phyloP scores from a whole-genome alignment of 495 filamentous ascomycete genomes.

The Penicillium lividum region DNA sequence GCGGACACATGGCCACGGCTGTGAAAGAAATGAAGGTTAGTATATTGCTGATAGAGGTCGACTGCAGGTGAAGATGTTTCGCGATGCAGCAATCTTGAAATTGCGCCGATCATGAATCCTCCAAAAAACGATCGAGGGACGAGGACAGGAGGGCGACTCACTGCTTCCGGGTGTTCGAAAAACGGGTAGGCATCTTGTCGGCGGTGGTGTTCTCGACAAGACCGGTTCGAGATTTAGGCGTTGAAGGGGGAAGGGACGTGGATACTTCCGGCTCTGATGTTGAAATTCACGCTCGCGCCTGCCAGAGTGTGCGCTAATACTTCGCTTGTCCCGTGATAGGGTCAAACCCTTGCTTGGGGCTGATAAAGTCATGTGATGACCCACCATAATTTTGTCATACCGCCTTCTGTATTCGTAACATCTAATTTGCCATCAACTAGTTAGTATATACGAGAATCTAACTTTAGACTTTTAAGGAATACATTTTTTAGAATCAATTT shows the following conservation, averaged over 20 bases:
- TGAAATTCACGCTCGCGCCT: constrained; percentile 42
- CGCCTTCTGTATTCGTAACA: constrained; percentile 3
- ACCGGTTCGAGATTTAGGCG: constrained; percentile 45
- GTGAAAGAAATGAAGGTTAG: constrained; percentile 29
- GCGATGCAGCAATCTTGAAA: constrained; percentile 21
- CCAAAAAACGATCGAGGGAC: constrained; percentile 11
- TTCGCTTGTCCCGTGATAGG: constrained; percentile 45
- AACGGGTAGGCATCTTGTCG: constrained; percentile 78
- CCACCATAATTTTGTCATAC: not conserved
- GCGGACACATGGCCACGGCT: constrained; percentile 94
- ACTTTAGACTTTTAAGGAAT: too few species aligned
- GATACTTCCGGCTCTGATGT: constrained; percentile 40
- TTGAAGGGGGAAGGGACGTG: constrained; percentile 44
- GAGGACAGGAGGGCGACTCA: constrained; percentile 50
- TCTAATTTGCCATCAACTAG: not conserved
- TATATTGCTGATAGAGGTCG: constrained; percentile 9
- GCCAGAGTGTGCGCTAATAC: constrained; percentile 48
- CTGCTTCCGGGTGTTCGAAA: constrained; percentile 82
- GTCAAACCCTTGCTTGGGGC: constrained; percentile 29
- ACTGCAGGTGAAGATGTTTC: constrained; percentile 6
- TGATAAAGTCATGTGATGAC: constrained; percentile 12
- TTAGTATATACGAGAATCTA: not conserved
- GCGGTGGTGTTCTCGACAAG: constrained; percentile 47
- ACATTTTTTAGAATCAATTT: too few species aligned
- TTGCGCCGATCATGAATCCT: constrained; percentile 23